phyloP scores from a whole-genome alignment of 2,329 filamentous ascomycete species.

The Colletotrichum sp. region DNA sequence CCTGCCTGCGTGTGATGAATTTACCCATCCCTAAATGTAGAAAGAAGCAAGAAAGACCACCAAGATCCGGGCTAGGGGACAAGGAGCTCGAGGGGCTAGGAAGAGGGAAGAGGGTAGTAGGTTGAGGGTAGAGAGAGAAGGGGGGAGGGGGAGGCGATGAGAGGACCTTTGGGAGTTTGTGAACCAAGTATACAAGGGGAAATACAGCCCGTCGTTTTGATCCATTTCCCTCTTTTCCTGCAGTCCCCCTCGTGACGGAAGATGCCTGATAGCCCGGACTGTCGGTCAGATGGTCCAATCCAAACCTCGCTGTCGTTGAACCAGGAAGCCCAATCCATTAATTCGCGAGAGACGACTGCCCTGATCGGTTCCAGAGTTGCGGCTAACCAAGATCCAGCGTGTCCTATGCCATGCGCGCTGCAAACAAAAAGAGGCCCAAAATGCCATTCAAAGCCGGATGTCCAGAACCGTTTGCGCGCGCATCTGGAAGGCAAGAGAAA shows the following conservation, averaged over 20 bases:
- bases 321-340: slow-evolving; percentile 14
- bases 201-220: slow-evolving; percentile 15
- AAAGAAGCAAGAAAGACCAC: slow-evolving; percentile 25
- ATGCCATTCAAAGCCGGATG: slow-evolving; percentile 16
- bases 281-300: slow-evolving; percentile 14
- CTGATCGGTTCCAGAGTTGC: slow-evolving; percentile 5
- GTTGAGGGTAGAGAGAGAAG: background rate
- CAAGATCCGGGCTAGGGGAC: slow-evolving; percentile 19
- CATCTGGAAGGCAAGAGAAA: slow-evolving; percentile 13
- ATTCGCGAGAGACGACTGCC: slow-evolving; percentile 7
- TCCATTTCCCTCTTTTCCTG: background rate
- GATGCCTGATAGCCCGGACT: slow-evolving; percentile 3
- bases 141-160: background rate
- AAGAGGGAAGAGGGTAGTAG: slow-evolving; percentile 15
- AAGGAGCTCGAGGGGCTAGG: slow-evolving; percentile 19
- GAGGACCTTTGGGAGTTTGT: slow-evolving; percentile 9
- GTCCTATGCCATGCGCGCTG: slow-evolving; percentile 21
- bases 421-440: slow-evolving; percentile 17
- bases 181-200: slow-evolving; percentile 4
- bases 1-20: slow-evolving; percentile 40
- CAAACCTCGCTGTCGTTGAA: slow-evolving; percentile 10
- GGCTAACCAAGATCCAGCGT: slow-evolving; percentile 16
- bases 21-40: slow-evolving; percentile 34
- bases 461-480: slow-evolving; percentile 15
- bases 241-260: background rate